These are phyloP conservation scores for Xenosphaeropsis pyriputrescens DNA, from an alignment of 2,329 filamentous ascomycete species.

Conservation along the genomic window DNA sequence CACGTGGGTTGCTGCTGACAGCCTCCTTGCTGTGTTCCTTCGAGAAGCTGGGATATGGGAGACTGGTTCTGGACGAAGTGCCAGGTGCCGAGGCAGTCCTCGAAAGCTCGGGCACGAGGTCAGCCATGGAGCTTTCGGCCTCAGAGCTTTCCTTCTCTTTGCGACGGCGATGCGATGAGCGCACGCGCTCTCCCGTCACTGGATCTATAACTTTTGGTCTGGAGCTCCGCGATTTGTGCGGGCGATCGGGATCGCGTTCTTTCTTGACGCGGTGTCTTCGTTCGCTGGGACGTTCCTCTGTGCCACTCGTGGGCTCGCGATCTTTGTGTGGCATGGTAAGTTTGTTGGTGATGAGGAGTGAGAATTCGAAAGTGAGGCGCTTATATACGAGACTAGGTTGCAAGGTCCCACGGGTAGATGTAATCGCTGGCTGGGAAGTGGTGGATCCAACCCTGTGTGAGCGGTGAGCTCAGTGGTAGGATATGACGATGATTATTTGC, in stretches of 20 bases:
- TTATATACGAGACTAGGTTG: not conserved
- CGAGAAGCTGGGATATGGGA: slow-evolving; percentile 72
- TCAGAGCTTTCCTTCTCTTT: slow-evolving; percentile 12
- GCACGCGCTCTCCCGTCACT: slow-evolving; percentile 16
- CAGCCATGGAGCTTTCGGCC: slow-evolving; percentile 21
- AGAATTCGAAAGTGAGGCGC: not conserved
- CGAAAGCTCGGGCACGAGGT: slow-evolving; percentile 32
- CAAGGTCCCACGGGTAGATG: too few species aligned
- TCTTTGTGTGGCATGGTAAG: slow-evolving; percentile 13
- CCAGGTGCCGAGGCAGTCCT: slow-evolving; percentile 17
- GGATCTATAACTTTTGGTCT: slow-evolving; percentile 15
- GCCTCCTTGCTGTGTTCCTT: slow-evolving; percentile 87
- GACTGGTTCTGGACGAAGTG: slow-evolving; percentile 15
- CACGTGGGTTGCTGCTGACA: slow-evolving; percentile 35
- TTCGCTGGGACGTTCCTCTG: slow-evolving; percentile 13
- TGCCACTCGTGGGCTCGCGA: slow-evolving; percentile 6
- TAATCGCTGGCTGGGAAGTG: not conserved
- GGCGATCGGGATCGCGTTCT: slow-evolving; percentile 16
- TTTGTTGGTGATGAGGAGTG: not conserved
- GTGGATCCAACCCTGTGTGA: too few species aligned
- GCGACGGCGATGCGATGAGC: slow-evolving; percentile 13
- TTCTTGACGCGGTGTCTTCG: slow-evolving; percentile 14
- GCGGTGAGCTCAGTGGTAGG: too few species aligned
- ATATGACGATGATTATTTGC: too few species aligned
- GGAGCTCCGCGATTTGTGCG: slow-evolving; percentile 16